These are phyloP conservation scores for Schwanniomyces pseudopolymorphus DNA, from an alignment of 805 yeast genomes.

Conservation along the genomic window DNA sequence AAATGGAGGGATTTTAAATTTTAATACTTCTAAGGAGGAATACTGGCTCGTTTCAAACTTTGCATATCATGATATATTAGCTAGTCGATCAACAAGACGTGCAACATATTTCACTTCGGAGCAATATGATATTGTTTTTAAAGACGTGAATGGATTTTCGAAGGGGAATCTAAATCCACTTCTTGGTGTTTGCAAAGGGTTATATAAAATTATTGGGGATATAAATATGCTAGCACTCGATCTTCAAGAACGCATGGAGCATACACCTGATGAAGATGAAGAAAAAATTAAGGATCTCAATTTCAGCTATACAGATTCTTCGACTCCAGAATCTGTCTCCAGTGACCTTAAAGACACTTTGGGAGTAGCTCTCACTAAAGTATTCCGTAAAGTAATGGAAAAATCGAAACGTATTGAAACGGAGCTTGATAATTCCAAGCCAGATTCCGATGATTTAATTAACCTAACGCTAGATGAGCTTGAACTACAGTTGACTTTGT, in stretches of 20 bases:
- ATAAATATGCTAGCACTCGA: constrained; percentile 60
- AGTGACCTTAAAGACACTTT: constrained; percentile 11
- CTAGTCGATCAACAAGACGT: constrained; percentile 58
- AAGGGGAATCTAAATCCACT: constrained; percentile 60
- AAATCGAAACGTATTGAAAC: constrained; percentile 44
- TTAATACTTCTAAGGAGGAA: constrained; percentile 54
- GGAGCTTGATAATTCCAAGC: constrained; percentile 50
- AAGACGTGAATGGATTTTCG: constrained; percentile 30
- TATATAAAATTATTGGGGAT: constrained; percentile 67
- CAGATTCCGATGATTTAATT: constrained; percentile 48
- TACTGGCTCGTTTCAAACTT: constrained; percentile 76
- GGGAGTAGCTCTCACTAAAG: constrained; percentile 6
- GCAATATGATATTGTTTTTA: constrained; percentile 56
- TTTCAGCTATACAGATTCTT: constrained; percentile 4
- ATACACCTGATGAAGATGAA: constrained; percentile 2
- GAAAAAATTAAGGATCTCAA: constrained; percentile 4
- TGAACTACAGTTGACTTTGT: constrained; percentile 65
- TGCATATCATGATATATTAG: constrained; percentile 76
- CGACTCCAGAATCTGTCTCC: constrained; percentile 8
- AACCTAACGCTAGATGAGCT: constrained; percentile 47
- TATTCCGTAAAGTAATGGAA: constrained; percentile 26
- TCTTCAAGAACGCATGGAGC: constrained; percentile 32
- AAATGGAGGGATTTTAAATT: constrained; percentile 62
- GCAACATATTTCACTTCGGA: constrained; percentile 64
- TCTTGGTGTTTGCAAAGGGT: constrained; percentile 68